Evolutionary conservation across 371 early-diverging fungal species (phyloP), one percentile per base, ranked within the genome.

Genomic region (Sporodiniella umbellata): DNA sequence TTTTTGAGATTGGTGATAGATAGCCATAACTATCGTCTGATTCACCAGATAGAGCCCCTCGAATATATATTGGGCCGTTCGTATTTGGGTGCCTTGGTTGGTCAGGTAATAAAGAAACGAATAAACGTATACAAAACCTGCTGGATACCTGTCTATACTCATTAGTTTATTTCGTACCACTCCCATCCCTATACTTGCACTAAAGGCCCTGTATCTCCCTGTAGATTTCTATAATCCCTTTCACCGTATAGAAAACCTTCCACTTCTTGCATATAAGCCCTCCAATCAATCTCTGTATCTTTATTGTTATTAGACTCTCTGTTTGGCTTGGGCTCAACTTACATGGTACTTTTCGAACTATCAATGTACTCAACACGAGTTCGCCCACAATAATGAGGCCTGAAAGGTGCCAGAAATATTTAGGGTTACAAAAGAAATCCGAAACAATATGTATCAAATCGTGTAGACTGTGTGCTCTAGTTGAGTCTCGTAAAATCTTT

Each of bases 211-310:
- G 95, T 95, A 44, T 92, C 92, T n/a, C 97, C 97, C 18, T 69
- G 55, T 12, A 96, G 59, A 22, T 84, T 79, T 17, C 53, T 33
- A 57, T 96, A 96, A 60, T 95, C 86, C 5, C 83, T 78, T 61
- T 95, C 92, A 4, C 96, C 96, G 2, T 58, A 51, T 8, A 89
- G 48, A 58, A 89, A 91, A 8, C 84, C 85, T 24, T 67, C 68
- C 0, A 95, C 90, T 68, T 96, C 83, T 68, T 95, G 93, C 94
- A 95, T 94, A 64, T 96, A 96, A 1, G 95, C 87, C 14, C 58
- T 70, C 93, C 93, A 96, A 69, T 96, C 97, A 51, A 96, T 96
- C 62, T 96, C 94, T 8, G 96, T 95, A 59, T 95, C 87, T 89
- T 51, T 23, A n/a, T n/a, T 42, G 4, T 19, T 30, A 17, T 23